Evolutionary conservation across 1,139 yeast genomes (phyloP).

Genomic region (Eremothecium gossypii): DNA sequence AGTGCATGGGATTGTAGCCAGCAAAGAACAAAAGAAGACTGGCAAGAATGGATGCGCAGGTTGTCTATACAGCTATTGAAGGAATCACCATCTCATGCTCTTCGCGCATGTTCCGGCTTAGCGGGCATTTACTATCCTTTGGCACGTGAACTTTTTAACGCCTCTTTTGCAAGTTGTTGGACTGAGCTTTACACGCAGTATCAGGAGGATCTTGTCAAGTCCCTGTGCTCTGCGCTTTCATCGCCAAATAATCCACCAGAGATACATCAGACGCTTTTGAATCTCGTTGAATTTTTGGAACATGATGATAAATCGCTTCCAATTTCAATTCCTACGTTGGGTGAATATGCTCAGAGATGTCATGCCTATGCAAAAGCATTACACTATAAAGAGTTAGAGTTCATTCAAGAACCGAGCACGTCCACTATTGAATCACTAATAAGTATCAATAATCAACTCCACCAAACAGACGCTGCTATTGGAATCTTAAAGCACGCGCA

Average conservation of each 20-base stretch:
- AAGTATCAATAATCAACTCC: conserved; percentile 85
- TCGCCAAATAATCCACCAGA: conserved; percentile 95
- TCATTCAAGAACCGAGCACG: conserved; percentile 86
- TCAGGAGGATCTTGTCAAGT: conserved; percentile 81
- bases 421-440: conserved; percentile 89
- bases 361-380: conserved; percentile 97
- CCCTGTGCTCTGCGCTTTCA: conserved; percentile 78
- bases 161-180: conserved; percentile 96
- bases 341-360: conserved; percentile 88
- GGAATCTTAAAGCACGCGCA: conserved; percentile 96
- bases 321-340: conserved; percentile 77
- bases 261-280: conserved; percentile 79
- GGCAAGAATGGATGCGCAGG: conserved; percentile 96
- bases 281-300: conserved; percentile 93
- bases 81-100: conserved; percentile 91
- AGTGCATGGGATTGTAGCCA: conserved; percentile 91
- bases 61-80: conserved; percentile 77
- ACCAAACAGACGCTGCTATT: conserved; percentile 95
- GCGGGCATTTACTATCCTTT: conserved; percentile 85
- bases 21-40: conserved; percentile 84
- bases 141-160: conserved; percentile 86
- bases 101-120: conserved; percentile 85
- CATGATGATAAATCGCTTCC: conserved; percentile 94
- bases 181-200: conserved; percentile 83
- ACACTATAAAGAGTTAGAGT: conserved; percentile 91